Percentiles rank a stretch among this genome's conserved stretches.
Conservation (phyloP, 2,329 filamentous ascomycete genomes). For the Colletotrichum sp. region DNA sequence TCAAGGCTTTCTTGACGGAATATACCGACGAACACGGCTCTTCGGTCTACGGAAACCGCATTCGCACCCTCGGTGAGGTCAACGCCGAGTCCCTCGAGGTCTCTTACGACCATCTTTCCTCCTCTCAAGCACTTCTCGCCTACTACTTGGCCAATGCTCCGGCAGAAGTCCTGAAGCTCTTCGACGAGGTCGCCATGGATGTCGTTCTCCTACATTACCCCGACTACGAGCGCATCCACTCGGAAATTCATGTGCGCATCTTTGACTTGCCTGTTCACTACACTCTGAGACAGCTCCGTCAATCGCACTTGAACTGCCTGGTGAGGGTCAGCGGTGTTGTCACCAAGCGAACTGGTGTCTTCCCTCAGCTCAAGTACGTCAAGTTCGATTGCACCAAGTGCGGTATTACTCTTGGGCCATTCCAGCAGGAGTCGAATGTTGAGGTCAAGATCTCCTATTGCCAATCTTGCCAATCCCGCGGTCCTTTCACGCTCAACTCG, state of each 20-base stretch:
- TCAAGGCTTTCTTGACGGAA: slow-evolving; percentile 96
- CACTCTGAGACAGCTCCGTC: slow-evolving; percentile 91
- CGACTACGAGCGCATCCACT: slow-evolving; percentile 96
- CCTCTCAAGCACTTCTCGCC: slow-evolving; percentile 89
- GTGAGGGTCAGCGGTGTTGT: slow-evolving; percentile 95
- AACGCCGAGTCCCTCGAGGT: slow-evolving; percentile 97
- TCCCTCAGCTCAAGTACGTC: slow-evolving; percentile 97
- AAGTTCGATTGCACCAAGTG: slow-evolving; percentile 98
- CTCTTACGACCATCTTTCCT: slow-evolving; percentile 89
- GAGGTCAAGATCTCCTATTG: slow-evolving; percentile 98
- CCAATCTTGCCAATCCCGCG: slow-evolving; percentile 93
- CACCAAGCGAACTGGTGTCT: slow-evolving; percentile 91
- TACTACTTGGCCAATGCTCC: slow-evolving; percentile 97
- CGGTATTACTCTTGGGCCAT: slow-evolving; percentile 88
- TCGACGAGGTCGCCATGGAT: slow-evolving; percentile 96
- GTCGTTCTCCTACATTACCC: slow-evolving; percentile 95
- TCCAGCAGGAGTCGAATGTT: slow-evolving; percentile 95
- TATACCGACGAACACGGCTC: slow-evolving; percentile 89
- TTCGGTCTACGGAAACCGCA: slow-evolving; percentile 94
- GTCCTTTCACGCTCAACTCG: slow-evolving; percentile 93
- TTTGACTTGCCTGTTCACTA: slow-evolving; percentile 94
- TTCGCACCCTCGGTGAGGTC: slow-evolving; percentile 93
- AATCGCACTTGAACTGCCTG: slow-evolving; percentile 94
- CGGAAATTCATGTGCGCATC: slow-evolving; percentile 97
- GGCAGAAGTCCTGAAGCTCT: slow-evolving; percentile 92